Evolutionary conservation across 2,329 filamentous ascomycete genomes (phyloP), one percentile per base, ranked within the genome.

Genomic region (Colletotrichum paranaense): DNA sequence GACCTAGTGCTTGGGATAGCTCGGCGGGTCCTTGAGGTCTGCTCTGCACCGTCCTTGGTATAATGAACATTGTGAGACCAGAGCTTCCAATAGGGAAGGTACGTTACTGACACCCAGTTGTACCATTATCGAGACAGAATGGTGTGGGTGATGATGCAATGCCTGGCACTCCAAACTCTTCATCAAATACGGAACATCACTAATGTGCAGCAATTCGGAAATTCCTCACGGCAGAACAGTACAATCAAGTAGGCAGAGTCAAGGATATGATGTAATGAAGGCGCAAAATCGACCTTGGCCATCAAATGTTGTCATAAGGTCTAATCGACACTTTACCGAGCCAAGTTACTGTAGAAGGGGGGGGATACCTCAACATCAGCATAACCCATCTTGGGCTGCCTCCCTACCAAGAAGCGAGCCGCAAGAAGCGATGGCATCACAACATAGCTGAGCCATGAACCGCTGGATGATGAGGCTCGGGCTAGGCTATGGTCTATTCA

Each of bases 371-470:
- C 26, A 24, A 53, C 19, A n/a, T 49, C 19, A 49, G 14, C 16
- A 24, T 30, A 5, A n/a, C 14, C 14, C n/a, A 42, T 24, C 7
- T n/a, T 14, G 52, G 62, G 30, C 46, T 30, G 66, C 28, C 32
- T 62, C 63, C 14, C 30, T 32, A 32, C 30, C 30, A 32, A 32
- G 4, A 5, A 35, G 32, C 14, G 32, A 46, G 53, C 46, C 24
- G 63, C 35, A 26, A 32, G 52, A 66, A 35, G 62, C 42, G 65
- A 46, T 52, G 42, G 35, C 35, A 35, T 35, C 49, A n/a, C 49
- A 55, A 38, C 52, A 69, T 69, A 42, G 38, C 38, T 53, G 59
- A 59, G 58, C 42, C 26, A 28, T 55, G 12, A 35, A 46, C 28
- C 38, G 38, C 32, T 42, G 38, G 16, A 42, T 19, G 52, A 22